Evolutionary conservation across 2,329 filamentous ascomycete genomes (phyloP), one percentile per base, ranked within the genome.

Genomic region (Dactylellina parvicollis): DNA sequence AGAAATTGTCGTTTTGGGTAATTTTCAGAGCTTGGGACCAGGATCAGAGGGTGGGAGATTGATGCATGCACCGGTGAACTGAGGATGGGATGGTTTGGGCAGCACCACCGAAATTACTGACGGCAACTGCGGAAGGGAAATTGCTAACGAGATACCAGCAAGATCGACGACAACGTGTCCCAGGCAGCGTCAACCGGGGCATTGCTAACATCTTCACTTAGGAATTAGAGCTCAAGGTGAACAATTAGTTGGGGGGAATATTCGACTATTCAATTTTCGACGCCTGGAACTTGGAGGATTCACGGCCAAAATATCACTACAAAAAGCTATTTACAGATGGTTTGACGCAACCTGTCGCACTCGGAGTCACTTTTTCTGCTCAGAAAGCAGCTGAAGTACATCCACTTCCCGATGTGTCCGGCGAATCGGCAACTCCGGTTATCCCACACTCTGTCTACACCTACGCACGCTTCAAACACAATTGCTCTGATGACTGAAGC

Each of bases 371-470:
- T 46, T 50, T 56, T 40, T 38, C 40, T 24, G 36, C 16, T 20
- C 18, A 38, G 38, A 56, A 42, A 12, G 26, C 26, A 59, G 40
- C 61, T 50, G 60, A 56, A 47, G 14, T 24, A 54, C 40, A 40
- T 47, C 28, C 38, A 67, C 49, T 54, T 67, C 24, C 62, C 42
- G 46, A 66, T 32, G 18, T 2, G 61, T 46, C 54, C 55, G 42
- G 26, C 44, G 62, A 67, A 67, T 67, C 62, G 62, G 62, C 52
- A 67, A 59, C 52, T 47, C 62, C 62, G 62, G 62, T 59, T 26
- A 26, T 26, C 40, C 30, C 16, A 22, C 49, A 30, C 44, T 7
- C 47, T 16, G 16, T 18, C 5, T 30, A 64, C 52, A 57, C 40
- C 47, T 26, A 50, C 32, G 42, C 4, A 52, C 14, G 18, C 14